Conservation (phyloP, 495 filamentous ascomycete genomes). For the Lepraria neglecta region DNA sequence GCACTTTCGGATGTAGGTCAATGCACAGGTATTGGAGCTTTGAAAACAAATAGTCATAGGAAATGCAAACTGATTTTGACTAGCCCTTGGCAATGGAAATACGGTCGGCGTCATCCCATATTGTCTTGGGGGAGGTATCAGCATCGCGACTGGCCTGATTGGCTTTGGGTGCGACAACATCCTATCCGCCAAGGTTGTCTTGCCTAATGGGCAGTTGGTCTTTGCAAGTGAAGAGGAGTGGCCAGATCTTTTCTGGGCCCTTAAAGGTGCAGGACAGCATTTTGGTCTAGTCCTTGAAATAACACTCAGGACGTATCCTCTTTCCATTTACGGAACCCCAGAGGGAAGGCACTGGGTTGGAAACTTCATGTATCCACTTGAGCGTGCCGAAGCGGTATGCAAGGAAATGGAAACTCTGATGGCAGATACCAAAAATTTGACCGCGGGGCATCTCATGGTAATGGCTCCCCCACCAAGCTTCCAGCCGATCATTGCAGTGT, state of each 20-base stretch:
- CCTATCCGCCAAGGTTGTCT: conserved; percentile 29
- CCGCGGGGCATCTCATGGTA: conserved; percentile 28
- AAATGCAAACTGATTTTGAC: no score
- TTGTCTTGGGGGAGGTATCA: conserved; percentile 29
- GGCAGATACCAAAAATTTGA: no score
- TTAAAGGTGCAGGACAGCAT: conserved; percentile 50
- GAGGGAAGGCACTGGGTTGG: conserved; percentile 26
- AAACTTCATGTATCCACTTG: conserved; percentile 27
- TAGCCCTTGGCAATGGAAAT: conserved; percentile 34
- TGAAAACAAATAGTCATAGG: conserved; percentile 1
- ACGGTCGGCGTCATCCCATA: conserved; percentile 34
- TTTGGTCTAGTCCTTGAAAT: conserved; percentile 42
- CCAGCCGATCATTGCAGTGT: conserved; percentile 19
- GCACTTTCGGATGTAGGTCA: conserved; percentile 25
- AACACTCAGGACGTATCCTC: conserved; percentile 27
- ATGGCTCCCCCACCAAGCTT: conserved; percentile 24
- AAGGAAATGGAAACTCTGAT: conserved; percentile 23
- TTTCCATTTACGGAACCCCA: conserved; percentile 16
- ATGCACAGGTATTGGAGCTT: conserved; percentile 17
- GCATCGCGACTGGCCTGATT: conserved; percentile 18
- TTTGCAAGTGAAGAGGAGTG: conserved; percentile 26
- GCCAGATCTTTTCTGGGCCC: conserved; percentile 43
- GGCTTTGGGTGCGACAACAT: conserved; percentile 29
- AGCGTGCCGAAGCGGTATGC: conserved; percentile 26
- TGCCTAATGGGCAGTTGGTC: conserved; percentile 31